phyloP scores from a whole-genome alignment of 805 yeast genomes.

The Starmerella kuoi region DNA sequence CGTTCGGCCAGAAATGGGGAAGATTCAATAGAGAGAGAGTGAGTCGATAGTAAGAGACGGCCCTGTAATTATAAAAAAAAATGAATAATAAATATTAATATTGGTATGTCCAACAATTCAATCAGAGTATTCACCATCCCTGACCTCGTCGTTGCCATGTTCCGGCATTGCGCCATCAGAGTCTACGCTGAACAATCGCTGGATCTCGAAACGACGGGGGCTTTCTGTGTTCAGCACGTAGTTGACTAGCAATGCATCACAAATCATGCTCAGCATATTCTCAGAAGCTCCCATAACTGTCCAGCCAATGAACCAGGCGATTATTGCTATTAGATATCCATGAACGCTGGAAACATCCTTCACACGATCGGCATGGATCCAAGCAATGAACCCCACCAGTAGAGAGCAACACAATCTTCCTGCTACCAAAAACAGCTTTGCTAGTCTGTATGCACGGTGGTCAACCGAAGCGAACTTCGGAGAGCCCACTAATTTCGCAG shows the following conservation, averaged over 20 bases:
- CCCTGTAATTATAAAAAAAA: too few species aligned
- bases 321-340: constrained; percentile 32
- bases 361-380: constrained; percentile 32
- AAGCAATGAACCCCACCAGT: constrained; percentile 30
- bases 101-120: background rate
- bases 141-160: background rate
- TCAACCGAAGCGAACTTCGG: constrained; percentile 18
- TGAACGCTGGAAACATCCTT: constrained; percentile 29
- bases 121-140: background rate
- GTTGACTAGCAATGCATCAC: constrained; percentile 30
- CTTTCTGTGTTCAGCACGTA: constrained; percentile 27
- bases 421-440: constrained; percentile 30
- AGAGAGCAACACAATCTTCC: constrained; percentile 31
- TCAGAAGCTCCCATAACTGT: constrained; percentile 35
- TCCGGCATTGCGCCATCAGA: background rate
- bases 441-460: constrained; percentile 29
- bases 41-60: background rate
- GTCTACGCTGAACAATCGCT: constrained; percentile 21
- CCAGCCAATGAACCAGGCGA: constrained; percentile 34
- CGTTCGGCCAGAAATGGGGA: too few species aligned
- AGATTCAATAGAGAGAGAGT: background rate
- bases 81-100: background rate
- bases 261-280: constrained; percentile 30
- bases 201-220: constrained; percentile 26
- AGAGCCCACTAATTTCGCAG: constrained; percentile 24